Percentiles rank a stretch among this genome's conserved stretches.
These are phyloP conservation scores for Phytophthora megakarya DNA, from an alignment of 352 stramenopile species.

Conservation along the genomic window DNA sequence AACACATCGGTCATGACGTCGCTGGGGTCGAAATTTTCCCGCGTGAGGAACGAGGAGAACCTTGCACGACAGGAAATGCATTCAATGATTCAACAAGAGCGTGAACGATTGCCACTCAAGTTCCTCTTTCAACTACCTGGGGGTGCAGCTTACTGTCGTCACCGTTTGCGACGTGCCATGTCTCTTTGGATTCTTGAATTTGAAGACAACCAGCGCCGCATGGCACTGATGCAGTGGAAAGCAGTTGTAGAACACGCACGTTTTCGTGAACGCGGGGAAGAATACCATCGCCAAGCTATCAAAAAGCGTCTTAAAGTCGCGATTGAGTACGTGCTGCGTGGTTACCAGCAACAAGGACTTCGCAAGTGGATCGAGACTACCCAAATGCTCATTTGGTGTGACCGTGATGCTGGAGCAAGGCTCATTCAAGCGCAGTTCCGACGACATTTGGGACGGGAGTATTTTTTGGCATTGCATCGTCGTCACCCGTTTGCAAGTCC, in stretches of 20 bases:
- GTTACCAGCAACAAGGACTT: conserved; percentile 66
- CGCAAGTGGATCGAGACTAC: conserved; percentile 59
- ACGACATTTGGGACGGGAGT: conserved; percentile 40
- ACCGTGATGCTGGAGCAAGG: conserved; percentile 53
- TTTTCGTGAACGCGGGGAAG: conserved; percentile 56
- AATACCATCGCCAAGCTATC: conserved; percentile 64
- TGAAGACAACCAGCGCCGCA: conserved; percentile 73
- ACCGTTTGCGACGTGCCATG: conserved; percentile 75
- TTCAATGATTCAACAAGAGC: conserved; percentile 58
- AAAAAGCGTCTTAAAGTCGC: conserved; percentile 65
- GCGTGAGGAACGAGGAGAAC: conserved; percentile 45
- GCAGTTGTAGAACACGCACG: conserved; percentile 67
- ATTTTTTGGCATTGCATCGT: conserved; percentile 53
- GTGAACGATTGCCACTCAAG: conserved; percentile 69
- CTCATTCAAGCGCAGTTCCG: conserved; percentile 63
- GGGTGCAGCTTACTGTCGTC: conserved; percentile 70
- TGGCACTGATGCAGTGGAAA: conserved; percentile 84
- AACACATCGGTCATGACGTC: conserved; percentile 58
- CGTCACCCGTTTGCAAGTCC: conserved; percentile 45
- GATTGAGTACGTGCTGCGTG: conserved; percentile 71
- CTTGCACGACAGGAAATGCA: conserved; percentile 47
- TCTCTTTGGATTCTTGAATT: conserved; percentile 74
- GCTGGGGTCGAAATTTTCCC: conserved; percentile 47
- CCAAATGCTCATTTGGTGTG: conserved; percentile 62
- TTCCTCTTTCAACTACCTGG: conserved; percentile 85